phyloP scores from a whole-genome alignment of 2,329 filamentous ascomycete genomes.

The Sarocladium strictum region DNA sequence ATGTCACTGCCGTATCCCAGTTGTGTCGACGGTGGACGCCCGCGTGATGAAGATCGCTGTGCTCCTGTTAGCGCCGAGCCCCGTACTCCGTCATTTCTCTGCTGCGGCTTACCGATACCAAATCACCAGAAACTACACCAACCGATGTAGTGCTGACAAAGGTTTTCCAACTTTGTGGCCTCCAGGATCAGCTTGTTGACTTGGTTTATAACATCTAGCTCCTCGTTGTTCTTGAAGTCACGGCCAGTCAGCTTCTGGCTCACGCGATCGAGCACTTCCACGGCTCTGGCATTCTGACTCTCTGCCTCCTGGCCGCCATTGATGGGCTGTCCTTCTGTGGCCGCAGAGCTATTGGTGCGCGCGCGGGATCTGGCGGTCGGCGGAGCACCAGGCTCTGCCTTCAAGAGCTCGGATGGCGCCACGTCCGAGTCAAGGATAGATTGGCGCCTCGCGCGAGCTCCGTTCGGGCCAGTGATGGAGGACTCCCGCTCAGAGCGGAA shows the following conservation, averaged over 20 bases:
- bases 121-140: constrained; percentile 96
- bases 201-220: constrained; percentile 79
- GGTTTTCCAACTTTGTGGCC: constrained; percentile 92
- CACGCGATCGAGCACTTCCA: constrained; percentile 87
- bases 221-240: constrained; percentile 82
- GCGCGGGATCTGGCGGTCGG: constrained; percentile 46
- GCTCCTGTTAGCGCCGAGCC: neutral
- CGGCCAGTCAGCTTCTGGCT: constrained; percentile 92
- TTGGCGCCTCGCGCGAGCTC: constrained; percentile 53
- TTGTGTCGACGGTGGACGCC: neutral
- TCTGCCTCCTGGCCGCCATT: constrained; percentile 51
- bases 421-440: constrained; percentile 63
- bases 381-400: constrained; percentile 35
- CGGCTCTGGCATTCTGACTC: constrained; percentile 84
- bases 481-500: constrained; percentile 57
- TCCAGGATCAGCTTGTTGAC: constrained; percentile 93
- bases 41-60: neutral
- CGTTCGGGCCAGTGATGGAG: constrained; percentile 41
- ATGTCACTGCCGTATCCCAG: neutral
- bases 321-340: constrained; percentile 24
- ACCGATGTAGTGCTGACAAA: constrained; percentile 98
- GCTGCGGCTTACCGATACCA: neutral
- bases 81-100: no score
- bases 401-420: constrained; percentile 53
- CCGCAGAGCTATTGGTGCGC: constrained; percentile 53